phyloP scores from a whole-genome alignment of 257 asterid species.

The Buddleja alternifolia region DNA sequence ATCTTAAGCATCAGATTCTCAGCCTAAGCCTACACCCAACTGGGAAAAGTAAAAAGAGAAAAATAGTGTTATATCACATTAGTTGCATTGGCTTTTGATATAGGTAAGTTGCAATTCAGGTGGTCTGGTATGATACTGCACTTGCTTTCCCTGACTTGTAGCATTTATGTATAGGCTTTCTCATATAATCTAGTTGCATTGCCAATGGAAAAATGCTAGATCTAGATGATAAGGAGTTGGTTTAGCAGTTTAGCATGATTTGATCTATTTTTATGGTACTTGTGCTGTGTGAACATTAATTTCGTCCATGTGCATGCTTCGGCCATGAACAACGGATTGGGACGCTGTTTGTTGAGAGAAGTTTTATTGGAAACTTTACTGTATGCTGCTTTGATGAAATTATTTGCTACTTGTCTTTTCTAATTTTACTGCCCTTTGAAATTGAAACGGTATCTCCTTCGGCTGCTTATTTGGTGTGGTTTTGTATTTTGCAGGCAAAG shows the following conservation, averaged over 20 bases:
- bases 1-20: slow-evolving; percentile 2
- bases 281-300: not conserved
- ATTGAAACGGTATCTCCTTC: not conserved
- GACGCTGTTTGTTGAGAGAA: not conserved
- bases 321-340: not conserved
- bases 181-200: not conserved
- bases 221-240: not conserved
- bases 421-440: not conserved
- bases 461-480: not conserved
- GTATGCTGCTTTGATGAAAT: not conserved
- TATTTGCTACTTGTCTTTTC: not conserved
- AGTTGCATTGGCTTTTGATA: not conserved
- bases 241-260: no score
- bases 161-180: not conserved
- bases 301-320: not conserved
- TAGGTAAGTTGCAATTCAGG: not conserved
- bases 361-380: no score
- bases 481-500: slow-evolving; percentile 69
- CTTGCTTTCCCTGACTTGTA: not conserved
- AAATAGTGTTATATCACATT: not conserved
- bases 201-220: not conserved
- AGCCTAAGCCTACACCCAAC: not conserved
- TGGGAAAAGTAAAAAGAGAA: not conserved
- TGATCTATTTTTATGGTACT: no score
- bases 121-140: slow-evolving; percentile 7